phyloP scores from a whole-genome alignment of 306 rosid genomes.

The Urtica urens region DNA sequence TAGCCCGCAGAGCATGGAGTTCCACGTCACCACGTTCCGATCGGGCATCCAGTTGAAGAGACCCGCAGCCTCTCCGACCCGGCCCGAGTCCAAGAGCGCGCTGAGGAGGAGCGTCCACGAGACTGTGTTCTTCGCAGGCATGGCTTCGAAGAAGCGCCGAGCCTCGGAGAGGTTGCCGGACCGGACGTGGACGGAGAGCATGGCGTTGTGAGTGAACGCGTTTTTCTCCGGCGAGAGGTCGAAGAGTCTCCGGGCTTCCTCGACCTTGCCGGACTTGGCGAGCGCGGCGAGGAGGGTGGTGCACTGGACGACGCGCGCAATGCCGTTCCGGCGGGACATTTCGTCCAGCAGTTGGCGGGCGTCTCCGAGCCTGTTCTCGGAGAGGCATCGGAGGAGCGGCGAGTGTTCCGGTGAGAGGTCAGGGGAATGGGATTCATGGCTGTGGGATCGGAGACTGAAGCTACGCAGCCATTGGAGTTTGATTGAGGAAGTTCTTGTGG shows the following conservation, averaged over 20 bases:
- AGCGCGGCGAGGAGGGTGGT: conserved; percentile 42
- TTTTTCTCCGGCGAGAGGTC: conserved; percentile 56
- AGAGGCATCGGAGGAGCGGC: conserved; percentile 28
- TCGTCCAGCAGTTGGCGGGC: conserved; percentile 37
- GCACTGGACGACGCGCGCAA: conserved; percentile 32
- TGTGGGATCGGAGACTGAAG: conserved; percentile 10
- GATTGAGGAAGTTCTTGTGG: not conserved
- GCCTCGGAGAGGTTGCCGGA: conserved; percentile 41
- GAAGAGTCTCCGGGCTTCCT: conserved; percentile 45
- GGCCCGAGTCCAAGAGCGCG: conserved; percentile 33
- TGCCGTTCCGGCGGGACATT: conserved; percentile 21
- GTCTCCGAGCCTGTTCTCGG: conserved; percentile 21
- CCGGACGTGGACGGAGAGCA: conserved; percentile 48
- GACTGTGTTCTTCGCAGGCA: conserved; percentile 58
- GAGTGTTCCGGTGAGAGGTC: conserved; percentile 25
- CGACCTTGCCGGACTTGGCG: conserved; percentile 24
- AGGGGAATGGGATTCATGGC: conserved; percentile 4
- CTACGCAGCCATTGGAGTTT: not conserved
- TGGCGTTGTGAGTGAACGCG: conserved; percentile 43
- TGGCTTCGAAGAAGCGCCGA: conserved; percentile 27
- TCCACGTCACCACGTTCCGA: conserved; percentile 63
- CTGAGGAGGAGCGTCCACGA: conserved; percentile 65
- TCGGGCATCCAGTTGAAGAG: conserved; percentile 63
- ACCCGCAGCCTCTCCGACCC: conserved; percentile 39
- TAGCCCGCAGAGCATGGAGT: conserved; percentile 44